Percentiles rank a stretch among this genome's conserved stretches.
phyloP scores from a whole-genome alignment of 169 alveolate genomes.

The Babesia gibsoni region DNA sequence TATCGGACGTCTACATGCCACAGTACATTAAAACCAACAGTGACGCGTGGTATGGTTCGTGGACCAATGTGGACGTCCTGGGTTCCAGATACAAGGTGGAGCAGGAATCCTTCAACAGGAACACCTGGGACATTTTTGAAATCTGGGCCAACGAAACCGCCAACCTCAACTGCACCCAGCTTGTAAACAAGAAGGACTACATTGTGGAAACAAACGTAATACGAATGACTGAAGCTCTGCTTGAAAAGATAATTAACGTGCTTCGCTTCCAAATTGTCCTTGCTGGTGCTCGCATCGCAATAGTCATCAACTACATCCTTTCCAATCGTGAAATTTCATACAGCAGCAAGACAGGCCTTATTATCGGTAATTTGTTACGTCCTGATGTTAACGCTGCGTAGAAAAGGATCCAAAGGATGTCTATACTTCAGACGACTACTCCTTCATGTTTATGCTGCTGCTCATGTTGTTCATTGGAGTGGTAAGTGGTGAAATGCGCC shows the following conservation, averaged over 20 bases:
- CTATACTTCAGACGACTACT: conserved; percentile 2
- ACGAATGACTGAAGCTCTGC: conserved; percentile 65
- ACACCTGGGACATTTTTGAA: conserved; percentile 63
- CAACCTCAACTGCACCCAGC: conserved; percentile 62
- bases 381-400: not conserved
- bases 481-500: conserved; percentile 1
- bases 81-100: conserved; percentile 75
- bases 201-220: conserved; percentile 39
- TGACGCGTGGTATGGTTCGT: conserved; percentile 84
- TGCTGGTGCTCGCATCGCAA: conserved; percentile 83
- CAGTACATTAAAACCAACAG: conserved; percentile 53
- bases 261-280: conserved; percentile 72
- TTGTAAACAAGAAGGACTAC: conserved; percentile 57
- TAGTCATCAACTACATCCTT: conserved; percentile 74
- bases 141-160: conserved; percentile 79
- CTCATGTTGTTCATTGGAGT: not conserved
- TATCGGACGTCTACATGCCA: conserved; percentile 59
- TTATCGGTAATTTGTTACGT: not conserved
- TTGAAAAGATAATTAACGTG: conserved; percentile 46
- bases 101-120: conserved; percentile 69
- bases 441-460: conserved; percentile 4
- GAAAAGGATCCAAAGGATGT: conserved; percentile 35
- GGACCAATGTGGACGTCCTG: conserved; percentile 81
- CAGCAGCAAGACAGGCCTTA: conserved; percentile 54
- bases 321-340: conserved; percentile 63